Base-by-base conservation (phyloP, 73 alveolate species). In the Stentor roeselii region DNA sequence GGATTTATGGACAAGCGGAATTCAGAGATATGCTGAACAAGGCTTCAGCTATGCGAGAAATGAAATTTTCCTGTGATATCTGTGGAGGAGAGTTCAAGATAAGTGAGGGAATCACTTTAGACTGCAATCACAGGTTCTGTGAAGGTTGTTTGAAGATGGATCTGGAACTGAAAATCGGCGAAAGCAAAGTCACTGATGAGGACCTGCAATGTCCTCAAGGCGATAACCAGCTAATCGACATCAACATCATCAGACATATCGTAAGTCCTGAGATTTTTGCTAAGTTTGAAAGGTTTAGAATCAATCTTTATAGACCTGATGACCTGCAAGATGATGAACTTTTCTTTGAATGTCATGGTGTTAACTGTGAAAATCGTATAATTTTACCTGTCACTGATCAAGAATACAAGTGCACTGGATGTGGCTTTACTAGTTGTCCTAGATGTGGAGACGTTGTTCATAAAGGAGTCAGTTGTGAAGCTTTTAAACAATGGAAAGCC, bases 121-220 rank as follows among this genome's bases (percentile, higher is more conserved):
- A n/a, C 21, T 67, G 80, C 41, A 40, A 67, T 34, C 80, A 67
- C 34, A 67, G 80, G 37, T 67, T 67, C 34, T 67, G 80, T 67
- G 34, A 67, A 1, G 34, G 2, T 67, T 67, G 80, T 2, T 30
- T 67, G 14, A 21, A 21, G 34, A 32, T 3, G 37, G 27, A 67
- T 67, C 80, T 67, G 1, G 37, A 67, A 34, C 1, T 40, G 14
- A 67, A 67, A 14, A 67, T 67, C 0, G 41, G 34, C 34, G 80
- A 67, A 67, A 34, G 50, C 11, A 67, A 67, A 67, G 2, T 67
- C 2, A 21, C 11, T 21, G 80, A 67, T 32, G 37, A 67, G 37
- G 37, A 67, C 34, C 34, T 67, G 37, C 15, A 30, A 30, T 67
- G 80, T 40, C 80, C 80, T 27, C n/a, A 67, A 1, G 80, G 37